phyloP scores from a whole-genome alignment of 208 protist species.

The Trypanosoma cruzi region DNA sequence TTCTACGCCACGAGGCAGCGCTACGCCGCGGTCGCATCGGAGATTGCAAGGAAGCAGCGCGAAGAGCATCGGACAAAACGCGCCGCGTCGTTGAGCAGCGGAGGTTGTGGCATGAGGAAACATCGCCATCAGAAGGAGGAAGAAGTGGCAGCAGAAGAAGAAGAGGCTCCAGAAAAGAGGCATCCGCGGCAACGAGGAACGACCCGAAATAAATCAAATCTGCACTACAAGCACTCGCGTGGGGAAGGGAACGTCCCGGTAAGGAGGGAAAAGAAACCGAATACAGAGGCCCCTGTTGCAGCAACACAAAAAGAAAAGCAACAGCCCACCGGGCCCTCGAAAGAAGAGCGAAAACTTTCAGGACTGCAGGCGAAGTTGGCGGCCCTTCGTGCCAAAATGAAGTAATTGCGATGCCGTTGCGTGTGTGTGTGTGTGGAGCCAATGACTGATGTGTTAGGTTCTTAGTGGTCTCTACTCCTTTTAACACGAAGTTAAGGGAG shows the following conservation, averaged over 20 bases:
- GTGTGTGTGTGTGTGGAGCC: not conserved
- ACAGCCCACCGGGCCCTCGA: conserved; percentile 51
- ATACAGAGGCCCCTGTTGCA: conserved; percentile 12
- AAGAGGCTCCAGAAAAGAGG: conserved; percentile 10
- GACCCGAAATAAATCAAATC: not conserved
- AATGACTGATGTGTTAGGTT: not conserved
- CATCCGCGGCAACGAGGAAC: not conserved
- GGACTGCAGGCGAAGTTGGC: conserved; percentile 83
- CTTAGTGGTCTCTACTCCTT: not conserved
- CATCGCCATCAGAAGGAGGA: conserved; percentile 6
- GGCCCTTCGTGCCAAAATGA: conserved; percentile 80
- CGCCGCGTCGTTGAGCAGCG: not conserved
- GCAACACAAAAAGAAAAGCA: not conserved
- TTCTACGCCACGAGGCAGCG: conserved; percentile 64
- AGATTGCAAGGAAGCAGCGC: conserved; percentile 60
- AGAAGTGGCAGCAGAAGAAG: not conserved
- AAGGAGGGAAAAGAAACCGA: conserved; percentile 20
- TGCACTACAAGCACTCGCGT: conserved; percentile 12
- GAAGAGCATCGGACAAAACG: conserved; percentile 25
- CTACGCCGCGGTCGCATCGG: conserved; percentile 60
- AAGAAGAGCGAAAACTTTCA: conserved; percentile 81
- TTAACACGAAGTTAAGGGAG: conserved; percentile 25
- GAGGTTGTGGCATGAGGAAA: not conserved
- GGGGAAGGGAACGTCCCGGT: not conserved
- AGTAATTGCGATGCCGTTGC: conserved; percentile 26